A percentile compares a stretch with the other conserved stretches of the same genome.
Evolutionary conservation across 495 filamentous ascomycete species (phyloP).

Genomic region (Penicillium simplicissimum): DNA sequence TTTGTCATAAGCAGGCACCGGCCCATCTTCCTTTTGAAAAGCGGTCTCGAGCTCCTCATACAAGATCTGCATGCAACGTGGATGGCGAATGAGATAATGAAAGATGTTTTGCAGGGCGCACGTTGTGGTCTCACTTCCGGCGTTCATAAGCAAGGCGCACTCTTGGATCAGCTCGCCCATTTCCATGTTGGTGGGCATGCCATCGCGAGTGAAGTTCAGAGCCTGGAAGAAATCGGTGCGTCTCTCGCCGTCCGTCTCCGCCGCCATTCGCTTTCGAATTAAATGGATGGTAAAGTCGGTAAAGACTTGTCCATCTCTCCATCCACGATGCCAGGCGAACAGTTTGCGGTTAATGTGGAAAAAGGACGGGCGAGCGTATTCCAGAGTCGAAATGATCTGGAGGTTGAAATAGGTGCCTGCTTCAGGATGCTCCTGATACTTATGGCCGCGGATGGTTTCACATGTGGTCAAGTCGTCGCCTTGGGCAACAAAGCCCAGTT

Average conservation of each 20-base stretch:
- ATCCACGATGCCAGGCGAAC: not conserved
- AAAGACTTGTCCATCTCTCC: not conserved
- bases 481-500: not conserved
- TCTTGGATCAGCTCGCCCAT: conserved; percentile 13
- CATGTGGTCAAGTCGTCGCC: not conserved
- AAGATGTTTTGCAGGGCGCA: conserved; percentile 20
- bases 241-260: not conserved
- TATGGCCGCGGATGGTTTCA: not conserved
- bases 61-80: not conserved
- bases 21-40: not conserved
- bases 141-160: conserved; percentile 35
- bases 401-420: not conserved
- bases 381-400: not conserved
- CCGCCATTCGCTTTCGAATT: not conserved
- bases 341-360: not conserved
- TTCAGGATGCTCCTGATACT: not conserved
- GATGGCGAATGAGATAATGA: not conserved
- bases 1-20: conserved; percentile 1
- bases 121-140: conserved; percentile 52
- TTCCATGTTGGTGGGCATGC: conserved; percentile 17
- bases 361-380: not conserved
- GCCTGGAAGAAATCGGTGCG: conserved; percentile 9
- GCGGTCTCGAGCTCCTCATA: not conserved
- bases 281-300: not conserved
- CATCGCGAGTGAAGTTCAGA: conserved; percentile 5